Percentiles rank a stretch among this genome's conserved stretches.
These are phyloP conservation scores for Rhizopogon roseolus DNA, from an alignment of 768 basidiomycete species.

Conservation along the genomic window DNA sequence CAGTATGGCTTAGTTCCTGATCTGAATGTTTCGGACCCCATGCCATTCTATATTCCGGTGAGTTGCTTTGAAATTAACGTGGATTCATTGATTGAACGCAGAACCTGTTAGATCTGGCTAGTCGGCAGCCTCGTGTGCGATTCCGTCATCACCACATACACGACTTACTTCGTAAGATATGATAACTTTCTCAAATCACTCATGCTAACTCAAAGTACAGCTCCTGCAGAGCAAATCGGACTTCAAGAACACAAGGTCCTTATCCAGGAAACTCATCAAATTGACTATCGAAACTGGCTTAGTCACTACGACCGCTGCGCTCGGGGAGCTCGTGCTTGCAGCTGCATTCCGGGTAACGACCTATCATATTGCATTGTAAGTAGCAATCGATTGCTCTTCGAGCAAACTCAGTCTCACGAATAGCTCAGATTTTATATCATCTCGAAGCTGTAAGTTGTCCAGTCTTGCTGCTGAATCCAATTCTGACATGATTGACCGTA, in stretches of 20 bases:
- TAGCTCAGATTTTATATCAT: constrained; percentile 1
- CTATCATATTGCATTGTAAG: constrained; percentile 17
- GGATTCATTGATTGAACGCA: not conserved
- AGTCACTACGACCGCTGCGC: constrained; percentile 13
- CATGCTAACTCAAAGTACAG: constrained; percentile 2
- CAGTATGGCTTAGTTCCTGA: constrained; percentile 10
- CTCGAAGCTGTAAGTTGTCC: not conserved
- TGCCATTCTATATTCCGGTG: constrained; percentile 9
- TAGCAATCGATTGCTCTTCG: not conserved
- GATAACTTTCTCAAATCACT: not conserved
- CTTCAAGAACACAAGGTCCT: constrained; percentile 1
- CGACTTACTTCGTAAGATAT: constrained; percentile 9
- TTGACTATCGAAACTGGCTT: constrained; percentile 19
- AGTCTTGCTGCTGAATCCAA: not conserved
- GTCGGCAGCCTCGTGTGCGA: constrained; percentile 14
- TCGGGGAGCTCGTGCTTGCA: constrained; percentile 14
- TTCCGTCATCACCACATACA: constrained; percentile 15
- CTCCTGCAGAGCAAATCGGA: constrained; percentile 8
- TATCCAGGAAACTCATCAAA: too few relatives aligned
- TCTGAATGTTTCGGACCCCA: not conserved
- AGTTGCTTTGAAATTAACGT: not conserved
- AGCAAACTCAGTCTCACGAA: not conserved
- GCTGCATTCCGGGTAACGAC: not conserved
- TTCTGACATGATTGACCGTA: not conserved
- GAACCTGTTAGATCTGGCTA: constrained; percentile 14